These are phyloP conservation scores for Komagataella pseudopastoris DNA, from an alignment of 805 yeast species.

Conservation along the genomic window DNA sequence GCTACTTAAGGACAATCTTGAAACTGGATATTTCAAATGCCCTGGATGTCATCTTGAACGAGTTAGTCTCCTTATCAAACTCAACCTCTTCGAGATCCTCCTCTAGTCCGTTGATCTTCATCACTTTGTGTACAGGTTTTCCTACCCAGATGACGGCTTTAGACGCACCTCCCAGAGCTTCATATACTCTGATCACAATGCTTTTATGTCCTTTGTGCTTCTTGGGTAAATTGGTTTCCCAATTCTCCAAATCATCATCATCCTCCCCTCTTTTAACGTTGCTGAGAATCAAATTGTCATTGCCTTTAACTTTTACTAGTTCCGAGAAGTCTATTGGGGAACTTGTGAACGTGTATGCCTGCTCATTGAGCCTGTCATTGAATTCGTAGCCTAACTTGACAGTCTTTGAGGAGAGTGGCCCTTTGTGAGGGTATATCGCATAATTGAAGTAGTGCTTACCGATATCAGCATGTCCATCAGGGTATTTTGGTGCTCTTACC, in stretches of 20 bases:
- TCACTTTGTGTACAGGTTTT: slow-evolving; percentile 31
- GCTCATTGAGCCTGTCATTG: slow-evolving; percentile 34
- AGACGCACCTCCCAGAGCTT: slow-evolving; percentile 73
- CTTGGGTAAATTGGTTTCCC: slow-evolving; percentile 27
- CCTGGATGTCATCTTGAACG: slow-evolving; percentile 31
- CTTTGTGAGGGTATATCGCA: slow-evolving; percentile 74
- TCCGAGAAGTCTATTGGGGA: not conserved
- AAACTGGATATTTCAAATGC: slow-evolving; percentile 72
- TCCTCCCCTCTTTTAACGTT: slow-evolving; percentile 82
- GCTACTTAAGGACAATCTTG: slow-evolving; percentile 25
- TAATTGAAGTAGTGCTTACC: slow-evolving; percentile 75
- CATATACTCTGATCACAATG: slow-evolving; percentile 67
- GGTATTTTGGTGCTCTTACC: slow-evolving; percentile 84
- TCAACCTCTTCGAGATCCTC: slow-evolving; percentile 28
- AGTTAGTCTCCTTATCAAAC: slow-evolving; percentile 10
- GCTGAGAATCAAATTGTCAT: slow-evolving; percentile 50
- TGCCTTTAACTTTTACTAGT: slow-evolving; percentile 26
- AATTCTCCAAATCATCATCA: slow-evolving; percentile 40
- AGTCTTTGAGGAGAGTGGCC: slow-evolving; percentile 46
- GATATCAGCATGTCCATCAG: slow-evolving; percentile 92
- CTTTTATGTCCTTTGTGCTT: slow-evolving; percentile 24
- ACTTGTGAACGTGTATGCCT: slow-evolving; percentile 2
- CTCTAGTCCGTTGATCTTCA: slow-evolving; percentile 48
- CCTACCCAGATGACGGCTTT: slow-evolving; percentile 34
- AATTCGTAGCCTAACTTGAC: slow-evolving; percentile 70